phyloP scores from a whole-genome alignment of 495 filamentous ascomycete species.

The Neurospora sp. region DNA sequence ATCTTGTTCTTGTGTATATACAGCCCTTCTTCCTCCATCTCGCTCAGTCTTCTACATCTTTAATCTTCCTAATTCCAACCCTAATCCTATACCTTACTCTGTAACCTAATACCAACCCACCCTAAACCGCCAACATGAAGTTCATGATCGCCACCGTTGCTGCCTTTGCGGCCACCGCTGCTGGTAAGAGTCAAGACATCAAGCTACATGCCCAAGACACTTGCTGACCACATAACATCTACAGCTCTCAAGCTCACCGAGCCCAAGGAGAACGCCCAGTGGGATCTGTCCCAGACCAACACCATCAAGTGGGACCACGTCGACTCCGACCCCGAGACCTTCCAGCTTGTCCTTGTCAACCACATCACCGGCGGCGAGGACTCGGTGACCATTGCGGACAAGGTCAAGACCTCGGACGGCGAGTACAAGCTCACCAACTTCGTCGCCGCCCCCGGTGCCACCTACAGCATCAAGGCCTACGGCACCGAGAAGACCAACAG shows the following conservation, averaged over 20 bases:
- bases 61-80: background rate
- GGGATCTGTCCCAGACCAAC: slow-evolving; percentile 13
- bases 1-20: background rate
- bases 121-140: slow-evolving; percentile 6
- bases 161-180: slow-evolving; percentile 6
- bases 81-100: background rate
- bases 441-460: slow-evolving; percentile 4
- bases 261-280: background rate
- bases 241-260: slow-evolving; percentile 3
- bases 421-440: slow-evolving; percentile 12
- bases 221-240: background rate
- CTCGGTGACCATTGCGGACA: slow-evolving; percentile 1
- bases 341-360: slow-evolving; percentile 14
- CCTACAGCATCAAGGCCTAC: slow-evolving; percentile 15
- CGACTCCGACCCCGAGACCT: slow-evolving; percentile 7
- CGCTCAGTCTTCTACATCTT: background rate
- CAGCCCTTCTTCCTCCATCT: background rate
- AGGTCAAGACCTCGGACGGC: slow-evolving; percentile 7
- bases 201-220: background rate
- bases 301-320: slow-evolving; percentile 11
- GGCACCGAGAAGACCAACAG: slow-evolving; percentile 1
- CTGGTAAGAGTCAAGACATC: background rate
- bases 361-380: slow-evolving; percentile 2
- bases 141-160: slow-evolving; percentile 2
- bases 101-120: background rate